A percentile compares a stretch with the other conserved stretches of the same genome.
phyloP scores from a whole-genome alignment of 495 filamentous ascomycete genomes.

The Penicillium lividum region DNA sequence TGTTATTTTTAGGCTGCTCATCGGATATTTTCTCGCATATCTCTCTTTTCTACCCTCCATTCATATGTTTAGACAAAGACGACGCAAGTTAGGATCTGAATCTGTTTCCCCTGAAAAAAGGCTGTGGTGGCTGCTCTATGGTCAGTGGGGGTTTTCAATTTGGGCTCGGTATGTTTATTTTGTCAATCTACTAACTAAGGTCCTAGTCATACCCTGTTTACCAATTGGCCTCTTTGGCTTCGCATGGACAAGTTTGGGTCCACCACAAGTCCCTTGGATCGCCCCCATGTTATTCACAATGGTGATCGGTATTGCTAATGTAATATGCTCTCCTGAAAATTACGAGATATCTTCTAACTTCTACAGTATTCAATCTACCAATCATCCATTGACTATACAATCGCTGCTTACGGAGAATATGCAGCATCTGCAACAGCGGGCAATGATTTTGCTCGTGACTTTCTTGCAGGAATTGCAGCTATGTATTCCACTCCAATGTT shows the following conservation, averaged over 20 bases:
- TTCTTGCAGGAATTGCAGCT: conserved; percentile 49
- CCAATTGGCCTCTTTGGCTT: conserved; percentile 71
- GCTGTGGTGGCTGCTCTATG: conserved; percentile 54
- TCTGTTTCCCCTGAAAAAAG: conserved; percentile 50
- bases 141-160: conserved; percentile 8
- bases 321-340: neutral
- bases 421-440: conserved; percentile 77
- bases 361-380: conserved; percentile 65
- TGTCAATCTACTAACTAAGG: no score
- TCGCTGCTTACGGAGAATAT: conserved; percentile 75
- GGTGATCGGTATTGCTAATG: conserved; percentile 67
- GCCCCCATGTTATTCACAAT: conserved; percentile 60
- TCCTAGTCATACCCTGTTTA: conserved; percentile 60
- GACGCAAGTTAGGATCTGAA: neutral
- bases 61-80: conserved; percentile 4
- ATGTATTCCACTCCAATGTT: conserved; percentile 51
- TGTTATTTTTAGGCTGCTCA: conserved; percentile 39
- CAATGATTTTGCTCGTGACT: conserved; percentile 57
- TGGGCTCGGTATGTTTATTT: no score
- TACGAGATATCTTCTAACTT: neutral
- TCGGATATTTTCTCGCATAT: conserved; percentile 69
- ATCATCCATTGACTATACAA: conserved; percentile 85
- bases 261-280: conserved; percentile 62
- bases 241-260: conserved; percentile 64
- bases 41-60: conserved; percentile 66